A percentile compares a stretch with the other conserved stretches of the same genome.
Evolutionary conservation across 2,329 filamentous ascomycete genomes (phyloP).

Genomic region (Orbilia ellipsospora): DNA sequence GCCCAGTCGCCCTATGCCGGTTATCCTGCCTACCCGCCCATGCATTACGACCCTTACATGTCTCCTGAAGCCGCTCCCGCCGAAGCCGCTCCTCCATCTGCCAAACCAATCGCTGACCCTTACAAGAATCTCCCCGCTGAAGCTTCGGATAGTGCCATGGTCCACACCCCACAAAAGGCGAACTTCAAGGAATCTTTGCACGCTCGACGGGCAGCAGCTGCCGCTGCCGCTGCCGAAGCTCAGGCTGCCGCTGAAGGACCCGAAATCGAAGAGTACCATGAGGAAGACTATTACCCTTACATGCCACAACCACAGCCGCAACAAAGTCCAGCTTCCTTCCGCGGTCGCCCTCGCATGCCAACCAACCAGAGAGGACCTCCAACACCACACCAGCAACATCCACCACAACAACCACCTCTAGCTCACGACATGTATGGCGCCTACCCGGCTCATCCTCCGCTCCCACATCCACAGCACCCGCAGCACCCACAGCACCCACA

Average conservation of each 20-base stretch:
- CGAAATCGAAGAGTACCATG: slow-evolving; percentile 52
- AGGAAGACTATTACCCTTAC: slow-evolving; percentile 51
- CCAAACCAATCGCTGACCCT: slow-evolving; percentile 30
- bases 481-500: slow-evolving; percentile 22
- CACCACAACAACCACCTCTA: slow-evolving; percentile 22
- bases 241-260: slow-evolving; percentile 31
- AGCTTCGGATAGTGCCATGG: slow-evolving; percentile 39
- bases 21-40: slow-evolving; percentile 32
- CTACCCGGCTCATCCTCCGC: slow-evolving; percentile 11
- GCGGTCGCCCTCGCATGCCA: slow-evolving; percentile 42
- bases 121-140: slow-evolving; percentile 39
- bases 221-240: slow-evolving; percentile 33
- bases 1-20: slow-evolving; percentile 33
- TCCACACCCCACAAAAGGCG: slow-evolving; percentile 51
- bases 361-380: slow-evolving; percentile 34
- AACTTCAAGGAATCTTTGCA: slow-evolving; percentile 52
- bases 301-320: slow-evolving; percentile 18
- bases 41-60: slow-evolving; percentile 52
- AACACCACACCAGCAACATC: slow-evolving; percentile 27
- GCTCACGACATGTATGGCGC: slow-evolving; percentile 20
- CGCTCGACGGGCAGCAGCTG: slow-evolving; percentile 47
- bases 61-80: slow-evolving; percentile 15
- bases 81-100: slow-evolving; percentile 27
- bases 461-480: slow-evolving; percentile 18
- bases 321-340: slow-evolving; percentile 40